Conservation (phyloP, 1,139 yeast genomes). For the Lodderomyces orthopsilosis region DNA sequence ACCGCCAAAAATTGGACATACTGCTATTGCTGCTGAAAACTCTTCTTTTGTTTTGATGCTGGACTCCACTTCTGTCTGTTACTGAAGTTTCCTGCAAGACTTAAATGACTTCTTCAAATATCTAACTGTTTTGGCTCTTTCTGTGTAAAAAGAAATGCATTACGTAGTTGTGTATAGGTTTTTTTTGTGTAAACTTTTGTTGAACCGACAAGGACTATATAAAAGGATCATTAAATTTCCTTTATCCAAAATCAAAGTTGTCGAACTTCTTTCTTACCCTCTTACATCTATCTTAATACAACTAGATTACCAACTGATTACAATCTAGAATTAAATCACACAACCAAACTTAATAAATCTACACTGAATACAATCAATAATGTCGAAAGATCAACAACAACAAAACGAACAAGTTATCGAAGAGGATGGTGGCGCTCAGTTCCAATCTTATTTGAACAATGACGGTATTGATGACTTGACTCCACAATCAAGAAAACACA, state of each 20-base stretch:
- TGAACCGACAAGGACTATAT: not conserved
- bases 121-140: no score
- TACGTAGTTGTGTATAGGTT: not conserved
- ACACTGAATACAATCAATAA: not conserved
- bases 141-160: no score
- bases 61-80: no score
- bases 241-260: no score
- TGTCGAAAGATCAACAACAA: constrained; percentile 1
- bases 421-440: constrained; percentile 18
- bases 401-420: constrained; percentile 7
- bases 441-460: constrained; percentile 61
- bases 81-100: no score
- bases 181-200: not conserved
- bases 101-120: no score
- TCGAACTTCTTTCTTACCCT: not conserved
- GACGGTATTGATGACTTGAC: constrained; percentile 68
- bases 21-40: no score
- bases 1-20: no score
- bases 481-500: constrained; percentile 58
- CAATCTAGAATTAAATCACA: no score
- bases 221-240: not conserved
- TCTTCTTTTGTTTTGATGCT: no score
- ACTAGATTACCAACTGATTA: no score
- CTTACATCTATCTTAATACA: not conserved
- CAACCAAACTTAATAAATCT: not conserved